Evolutionary conservation across 352 stramenopile species (phyloP), one percentile per base, ranked within the genome.

Genomic region (Phytophthora multivora): DNA sequence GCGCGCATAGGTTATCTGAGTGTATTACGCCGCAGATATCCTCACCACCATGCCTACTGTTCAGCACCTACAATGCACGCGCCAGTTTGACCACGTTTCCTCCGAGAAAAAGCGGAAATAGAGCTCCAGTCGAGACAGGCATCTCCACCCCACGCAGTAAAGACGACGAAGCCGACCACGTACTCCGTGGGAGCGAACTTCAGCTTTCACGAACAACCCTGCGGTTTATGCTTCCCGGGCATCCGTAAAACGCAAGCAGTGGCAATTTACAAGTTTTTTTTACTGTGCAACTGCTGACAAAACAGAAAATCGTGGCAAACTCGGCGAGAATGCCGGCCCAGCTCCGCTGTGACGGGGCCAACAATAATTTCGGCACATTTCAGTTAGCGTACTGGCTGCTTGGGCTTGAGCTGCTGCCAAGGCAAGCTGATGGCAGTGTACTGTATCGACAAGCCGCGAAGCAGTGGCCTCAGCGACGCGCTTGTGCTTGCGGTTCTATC

Each of bases 111-210:
- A 42, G 26, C 43, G 12, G 43, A 45, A 63, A 35, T 38, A 51
- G 26, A 58, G 36, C 36, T 55, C 33, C 8, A 7, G 40, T 30
- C 41, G 23, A 41, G 16, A 11, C 25, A n/a, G 26, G 2, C 18
- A 12, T 12, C 28, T 12, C 28, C 8, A 1, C n/a, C 9, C 45
- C 12, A n/a, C 2, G 28, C 28, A 40, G 28, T 23, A 51, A 51
- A 51, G 21, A 23, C 25, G 43, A n/a, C 25, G 25, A 23, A 15
- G 25, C 13, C 15, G 11, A 21, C 51, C 40, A 60, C 40, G 21
- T 60, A 47, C 52, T 25, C 31, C 8, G 21, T 53, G 55, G 36
- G 11, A 43, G 16, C 33, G 28, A 51, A 52, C 39, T 64, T 55
- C 45, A 56, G 51, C 51, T 56, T 55, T 40, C 23, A 30, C 26